Percentiles rank a stretch among this genome's conserved stretches.
Conservation (phyloP, 2,329 filamentous ascomycete species). For the Colletotrichum horii region DNA sequence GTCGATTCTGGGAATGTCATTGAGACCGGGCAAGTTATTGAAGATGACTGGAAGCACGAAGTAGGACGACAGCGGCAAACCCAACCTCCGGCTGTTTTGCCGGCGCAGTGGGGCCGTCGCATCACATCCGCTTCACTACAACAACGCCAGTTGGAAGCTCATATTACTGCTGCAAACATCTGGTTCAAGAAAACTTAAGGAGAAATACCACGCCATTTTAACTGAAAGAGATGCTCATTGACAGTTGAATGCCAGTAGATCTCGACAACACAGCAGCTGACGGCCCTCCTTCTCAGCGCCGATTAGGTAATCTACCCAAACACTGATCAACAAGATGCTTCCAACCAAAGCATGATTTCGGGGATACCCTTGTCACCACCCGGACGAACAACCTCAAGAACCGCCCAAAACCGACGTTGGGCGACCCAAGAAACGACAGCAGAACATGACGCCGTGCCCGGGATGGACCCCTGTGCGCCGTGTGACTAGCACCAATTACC, state of each 20-base stretch:
- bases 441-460: not conserved
- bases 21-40: not conserved
- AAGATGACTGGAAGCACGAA: not conserved
- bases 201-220: rapidly evolving
- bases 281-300: not conserved
- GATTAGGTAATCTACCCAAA: not conserved
- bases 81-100: not conserved
- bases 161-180: not conserved
- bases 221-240: rapidly evolving
- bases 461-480: conserved; percentile 5
- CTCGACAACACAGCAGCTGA: not conserved
- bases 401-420: not conserved
- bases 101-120: not conserved
- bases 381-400: not conserved
- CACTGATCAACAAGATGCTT: not conserved
- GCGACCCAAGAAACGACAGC: not conserved
- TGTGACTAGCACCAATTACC: conserved; percentile 1
- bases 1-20: not conserved
- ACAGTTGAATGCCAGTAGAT: not conserved
- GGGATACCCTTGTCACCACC: not conserved
- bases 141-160: not conserved
- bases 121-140: not conserved
- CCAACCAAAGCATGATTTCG: not conserved
- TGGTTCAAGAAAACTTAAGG: not conserved
- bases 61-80: not conserved